Conservation (phyloP, 2,329 filamentous ascomycete genomes). For the Paracamarosporium sp. region DNA sequence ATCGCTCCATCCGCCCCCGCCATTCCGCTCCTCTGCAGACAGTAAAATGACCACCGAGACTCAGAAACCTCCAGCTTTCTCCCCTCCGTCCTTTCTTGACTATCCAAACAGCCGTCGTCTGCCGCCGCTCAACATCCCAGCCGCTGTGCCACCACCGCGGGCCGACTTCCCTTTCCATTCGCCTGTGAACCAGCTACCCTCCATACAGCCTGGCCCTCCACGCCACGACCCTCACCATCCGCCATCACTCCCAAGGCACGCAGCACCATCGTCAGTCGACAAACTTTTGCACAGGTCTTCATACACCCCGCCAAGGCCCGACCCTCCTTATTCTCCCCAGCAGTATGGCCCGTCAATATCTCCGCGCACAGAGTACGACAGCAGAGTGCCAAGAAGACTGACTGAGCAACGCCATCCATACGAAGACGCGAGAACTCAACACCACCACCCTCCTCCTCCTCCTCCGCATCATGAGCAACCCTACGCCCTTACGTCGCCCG, state of each 20-base stretch:
- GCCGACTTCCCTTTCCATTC: slow-evolving; percentile 48
- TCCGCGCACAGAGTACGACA: slow-evolving; percentile 44
- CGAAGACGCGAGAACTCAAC: slow-evolving; percentile 38
- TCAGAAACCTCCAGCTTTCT: slow-evolving; percentile 51
- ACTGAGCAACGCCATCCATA: slow-evolving; percentile 41
- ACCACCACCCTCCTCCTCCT: slow-evolving; percentile 29
- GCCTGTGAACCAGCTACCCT: slow-evolving; percentile 45
- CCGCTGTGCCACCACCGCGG: slow-evolving; percentile 44
- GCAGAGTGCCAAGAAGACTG: slow-evolving; percentile 33
- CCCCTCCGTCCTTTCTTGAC: slow-evolving; percentile 48
- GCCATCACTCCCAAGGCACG: slow-evolving; percentile 29
- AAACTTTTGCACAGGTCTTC: slow-evolving; percentile 45
- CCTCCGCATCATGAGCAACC: slow-evolving; percentile 38
- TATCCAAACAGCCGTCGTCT: slow-evolving; percentile 46
- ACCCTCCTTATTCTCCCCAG: slow-evolving; percentile 49
- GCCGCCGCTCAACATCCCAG: slow-evolving; percentile 48
- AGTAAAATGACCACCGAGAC: slow-evolving; percentile 51
- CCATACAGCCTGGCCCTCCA: slow-evolving; percentile 43
- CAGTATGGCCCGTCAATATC: slow-evolving; percentile 46
- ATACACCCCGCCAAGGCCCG: slow-evolving; percentile 49
- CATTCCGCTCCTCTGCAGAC: slow-evolving; percentile 40
- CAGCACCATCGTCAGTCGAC: slow-evolving; percentile 44
- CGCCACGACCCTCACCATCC: slow-evolving; percentile 31
- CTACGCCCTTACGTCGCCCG: slow-evolving; percentile 46
- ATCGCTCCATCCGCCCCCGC: slow-evolving; percentile 50